Percentiles rank a stretch among this genome's conserved stretches.
Evolutionary conservation across 345 rosid genomes (phyloP).

Genomic region (Syzygium aqueum): DNA sequence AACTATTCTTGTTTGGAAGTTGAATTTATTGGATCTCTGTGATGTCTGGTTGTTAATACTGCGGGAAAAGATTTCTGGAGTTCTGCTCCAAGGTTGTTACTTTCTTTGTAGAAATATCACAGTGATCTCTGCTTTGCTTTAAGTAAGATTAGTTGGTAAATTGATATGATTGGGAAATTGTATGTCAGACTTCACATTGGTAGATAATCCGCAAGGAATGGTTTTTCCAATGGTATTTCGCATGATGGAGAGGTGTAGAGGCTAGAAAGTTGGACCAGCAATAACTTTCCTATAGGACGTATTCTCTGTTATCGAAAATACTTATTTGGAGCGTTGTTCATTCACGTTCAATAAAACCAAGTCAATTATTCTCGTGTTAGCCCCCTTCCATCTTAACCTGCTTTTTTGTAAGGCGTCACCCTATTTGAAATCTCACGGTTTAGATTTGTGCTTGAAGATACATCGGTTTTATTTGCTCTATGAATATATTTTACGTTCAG

Average conservation of each 20-base stretch:
- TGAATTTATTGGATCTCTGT: not conserved
- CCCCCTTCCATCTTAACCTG: not conserved
- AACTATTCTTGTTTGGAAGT: not conserved
- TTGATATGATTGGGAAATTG: not conserved
- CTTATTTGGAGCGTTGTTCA: not conserved
- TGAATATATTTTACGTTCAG: conserved; percentile 22
- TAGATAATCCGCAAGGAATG: not conserved
- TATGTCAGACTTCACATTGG: not conserved
- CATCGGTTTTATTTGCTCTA: not conserved
- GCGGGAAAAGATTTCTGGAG: not conserved
- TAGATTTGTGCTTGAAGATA: not conserved
- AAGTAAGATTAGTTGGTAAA: not conserved
- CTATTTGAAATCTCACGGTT: not conserved
- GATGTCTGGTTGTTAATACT: not conserved
- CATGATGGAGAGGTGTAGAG: not conserved
- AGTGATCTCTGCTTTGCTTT: not conserved
- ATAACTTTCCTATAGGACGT: not conserved
- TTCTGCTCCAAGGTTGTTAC: not conserved
- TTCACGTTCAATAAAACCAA: not conserved
- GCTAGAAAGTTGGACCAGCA: not conserved
- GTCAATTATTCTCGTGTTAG: not conserved
- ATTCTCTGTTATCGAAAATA: not conserved
- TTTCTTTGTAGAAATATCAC: not conserved
- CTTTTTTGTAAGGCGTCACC: not conserved
- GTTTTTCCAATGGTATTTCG: not conserved